A percentile compares a stretch with the other conserved stretches of the same genome.
phyloP scores from a whole-genome alignment of 139 green algal genomes.

The Chlorella vulgaris region DNA sequence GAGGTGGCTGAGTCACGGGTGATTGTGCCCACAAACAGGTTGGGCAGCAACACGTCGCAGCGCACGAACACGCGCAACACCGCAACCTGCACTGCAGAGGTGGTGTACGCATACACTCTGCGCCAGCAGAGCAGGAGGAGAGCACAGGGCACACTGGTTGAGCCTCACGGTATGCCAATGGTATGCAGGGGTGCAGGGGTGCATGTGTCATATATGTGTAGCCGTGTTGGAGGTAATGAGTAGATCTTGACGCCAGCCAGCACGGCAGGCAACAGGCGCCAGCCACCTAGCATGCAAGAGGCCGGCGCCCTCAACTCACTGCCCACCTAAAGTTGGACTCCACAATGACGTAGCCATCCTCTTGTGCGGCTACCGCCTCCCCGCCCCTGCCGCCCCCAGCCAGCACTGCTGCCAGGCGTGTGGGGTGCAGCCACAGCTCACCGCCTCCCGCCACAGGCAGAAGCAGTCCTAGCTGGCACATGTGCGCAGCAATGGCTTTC shows the following conservation, averaged over 20 bases:
- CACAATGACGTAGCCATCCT: slow-evolving; percentile 78
- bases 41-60: slow-evolving; percentile 85
- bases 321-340: slow-evolving; percentile 78
- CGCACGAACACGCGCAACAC: slow-evolving; percentile 79
- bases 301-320: too few species aligned
- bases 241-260: background rate
- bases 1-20: slow-evolving; percentile 72
- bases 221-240: too few species aligned
- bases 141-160: background rate
- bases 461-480: slow-evolving; percentile 83
- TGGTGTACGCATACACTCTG: slow-evolving; percentile 89
- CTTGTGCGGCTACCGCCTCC: background rate
- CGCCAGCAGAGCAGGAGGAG: background rate
- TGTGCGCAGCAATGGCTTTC: slow-evolving; percentile 69
- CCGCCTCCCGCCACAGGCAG: slow-evolving; percentile 50
- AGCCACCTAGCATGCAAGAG: background rate
- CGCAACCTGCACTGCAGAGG: slow-evolving; percentile 63
- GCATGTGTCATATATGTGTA: too few species aligned
- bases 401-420: slow-evolving; percentile 63
- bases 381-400: slow-evolving; percentile 16
- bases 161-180: background rate
- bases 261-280: background rate
- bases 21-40: slow-evolving; percentile 88
- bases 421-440: slow-evolving; percentile 57
- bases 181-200: too few species aligned